Evolutionary conservation across 768 basidiomycete species (phyloP).

Genomic region (Tricholomella constricta): DNA sequence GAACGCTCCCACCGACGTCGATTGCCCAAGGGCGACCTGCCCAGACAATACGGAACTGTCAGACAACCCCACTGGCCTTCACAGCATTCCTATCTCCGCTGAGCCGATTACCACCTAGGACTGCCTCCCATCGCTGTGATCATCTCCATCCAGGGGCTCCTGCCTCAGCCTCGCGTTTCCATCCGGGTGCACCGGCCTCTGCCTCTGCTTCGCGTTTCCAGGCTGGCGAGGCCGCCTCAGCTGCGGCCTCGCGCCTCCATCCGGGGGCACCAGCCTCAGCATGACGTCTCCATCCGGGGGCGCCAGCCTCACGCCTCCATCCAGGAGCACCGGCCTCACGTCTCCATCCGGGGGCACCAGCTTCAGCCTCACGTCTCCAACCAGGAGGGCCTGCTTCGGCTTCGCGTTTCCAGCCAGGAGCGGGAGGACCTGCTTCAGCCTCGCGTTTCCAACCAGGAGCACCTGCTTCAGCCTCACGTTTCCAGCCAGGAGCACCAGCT

Average conservation of each 20-base stretch:
- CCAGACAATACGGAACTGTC: constrained; percentile 1
- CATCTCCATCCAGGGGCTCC: background rate
- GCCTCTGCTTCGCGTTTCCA: constrained; percentile 23
- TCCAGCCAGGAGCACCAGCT: background rate
- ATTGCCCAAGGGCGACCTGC: background rate
- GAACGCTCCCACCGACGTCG: background rate
- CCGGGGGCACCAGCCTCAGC: background rate
- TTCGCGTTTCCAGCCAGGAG: constrained; percentile 18
- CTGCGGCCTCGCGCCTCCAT: constrained; percentile 19
- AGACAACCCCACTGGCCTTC: background rate
- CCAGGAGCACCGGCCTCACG: constrained; percentile 11
- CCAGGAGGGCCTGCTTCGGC: constrained; percentile 7
- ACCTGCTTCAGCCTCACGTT: background rate
- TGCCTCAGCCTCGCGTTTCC: background rate
- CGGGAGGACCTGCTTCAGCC: constrained; percentile 6
- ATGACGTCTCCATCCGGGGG: background rate
- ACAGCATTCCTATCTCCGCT: background rate
- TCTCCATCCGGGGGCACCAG: constrained; percentile 8
- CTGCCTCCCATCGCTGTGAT: background rate
- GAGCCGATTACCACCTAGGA: constrained; percentile 1
- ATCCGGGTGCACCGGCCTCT: background rate
- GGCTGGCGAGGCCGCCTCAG: constrained; percentile 1
- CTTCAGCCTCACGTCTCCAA: constrained; percentile 6
- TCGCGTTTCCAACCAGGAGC: constrained; percentile 14
- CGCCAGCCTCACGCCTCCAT: too few species aligned